Evolutionary conservation across 495 filamentous ascomycete species (phyloP).

Genomic region (Tuber magnatum): DNA sequence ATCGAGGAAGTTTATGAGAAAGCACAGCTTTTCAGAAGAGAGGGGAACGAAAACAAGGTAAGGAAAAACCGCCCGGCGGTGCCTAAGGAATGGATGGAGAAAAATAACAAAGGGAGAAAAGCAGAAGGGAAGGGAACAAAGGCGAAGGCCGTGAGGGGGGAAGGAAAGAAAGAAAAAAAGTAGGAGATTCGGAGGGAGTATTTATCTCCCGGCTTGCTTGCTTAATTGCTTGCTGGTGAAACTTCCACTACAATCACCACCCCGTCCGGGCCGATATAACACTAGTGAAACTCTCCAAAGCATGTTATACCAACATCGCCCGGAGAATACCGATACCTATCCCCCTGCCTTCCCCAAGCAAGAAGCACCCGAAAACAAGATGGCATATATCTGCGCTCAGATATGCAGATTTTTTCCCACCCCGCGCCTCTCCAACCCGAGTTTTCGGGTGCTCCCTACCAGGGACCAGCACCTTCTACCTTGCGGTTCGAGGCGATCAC

Average conservation of each 20-base stretch:
- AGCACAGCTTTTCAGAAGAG: slow-evolving; percentile 29
- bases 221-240: neutral
- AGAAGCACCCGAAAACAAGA: too few species aligned
- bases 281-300: neutral
- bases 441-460: too few species aligned
- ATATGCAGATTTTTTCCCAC: too few species aligned
- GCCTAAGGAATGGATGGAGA: slow-evolving; percentile 24
- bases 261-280: neutral
- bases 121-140: neutral
- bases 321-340: too few species aligned
- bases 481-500: neutral
- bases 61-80: slow-evolving; percentile 39
- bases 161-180: neutral
- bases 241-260: neutral
- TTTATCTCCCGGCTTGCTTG: slow-evolving; percentile 13
- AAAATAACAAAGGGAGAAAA: neutral
- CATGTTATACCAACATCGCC: neutral
- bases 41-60: slow-evolving; percentile 19
- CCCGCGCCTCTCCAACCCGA: too few species aligned
- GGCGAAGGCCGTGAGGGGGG: too few species aligned
- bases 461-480: neutral
- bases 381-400: too few species aligned
- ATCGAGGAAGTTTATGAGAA: slow-evolving; percentile 2
- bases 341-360: too few species aligned
- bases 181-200: neutral